Evolutionary conservation across 2,329 filamentous ascomycete species (phyloP), one percentile per base, ranked within the genome.

Genomic region (Pseudogymnoascus sp.): DNA sequence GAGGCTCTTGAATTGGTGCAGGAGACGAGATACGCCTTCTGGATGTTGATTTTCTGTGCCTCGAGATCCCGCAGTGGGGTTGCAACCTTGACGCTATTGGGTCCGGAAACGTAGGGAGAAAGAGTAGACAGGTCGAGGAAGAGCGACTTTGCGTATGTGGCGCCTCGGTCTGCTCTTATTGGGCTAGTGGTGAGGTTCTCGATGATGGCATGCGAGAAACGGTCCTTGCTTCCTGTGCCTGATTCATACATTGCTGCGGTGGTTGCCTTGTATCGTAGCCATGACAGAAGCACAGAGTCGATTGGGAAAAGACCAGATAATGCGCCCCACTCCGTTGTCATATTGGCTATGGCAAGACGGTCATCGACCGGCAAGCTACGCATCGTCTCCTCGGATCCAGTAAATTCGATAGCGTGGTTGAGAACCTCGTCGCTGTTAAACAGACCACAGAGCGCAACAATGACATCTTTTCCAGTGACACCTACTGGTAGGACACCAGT

Each of bases 381-480:
- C 80, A 95, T 83, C 0, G 92, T 96, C 72, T 92, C 81, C 67
- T 91, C 86, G 0, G 87, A 86, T 11, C 93, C 93, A 0, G 85
- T 86, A 71, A 97, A 96, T 72, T 97, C 93, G 65, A 97, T 87
- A 4, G 86, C 86, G 72, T 96, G 91, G 77, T 97, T 97, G 12
- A 97, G 81, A 0, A 97, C 93, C 50, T 96, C 91, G 69, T 91
- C 89, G 62, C 89, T 85, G 76, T 90, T 89, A 79, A 97, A 96
- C 0, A 96, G 77, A 0, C 89, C 90, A 69, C 91, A 96, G 0
- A 97, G 82, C 0, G 91, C 90, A 25, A 97, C 84, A 68, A 97
- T 97, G 11, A 96, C 89, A 74, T 97, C 95, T 76, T 99, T 97
- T 31, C 92, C 93, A 0, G 89, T 91, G 0, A 96, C 92, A 10